Percentiles rank a stretch among this genome's conserved stretches.
These are phyloP conservation scores for Orbilia brochopaga DNA, from an alignment of 2,329 filamentous ascomycete genomes.

Conservation along the genomic window DNA sequence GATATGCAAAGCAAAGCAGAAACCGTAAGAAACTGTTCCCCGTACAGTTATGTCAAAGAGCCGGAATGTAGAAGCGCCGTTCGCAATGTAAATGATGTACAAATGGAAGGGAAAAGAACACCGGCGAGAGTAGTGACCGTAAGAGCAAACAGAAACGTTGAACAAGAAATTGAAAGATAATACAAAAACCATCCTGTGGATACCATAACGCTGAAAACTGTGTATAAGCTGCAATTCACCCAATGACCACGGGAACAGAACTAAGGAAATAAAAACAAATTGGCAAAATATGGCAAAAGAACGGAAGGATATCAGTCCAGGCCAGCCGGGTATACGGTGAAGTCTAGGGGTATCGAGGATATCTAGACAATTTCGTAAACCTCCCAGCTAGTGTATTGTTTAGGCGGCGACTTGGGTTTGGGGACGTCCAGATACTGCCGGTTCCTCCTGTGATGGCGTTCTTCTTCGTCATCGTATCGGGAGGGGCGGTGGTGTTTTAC, in stretches of 20 bases:
- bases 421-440: conserved; percentile 40
- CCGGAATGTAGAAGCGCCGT: conserved; percentile 24
- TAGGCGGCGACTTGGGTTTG: conserved; percentile 25
- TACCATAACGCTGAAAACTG: conserved; percentile 15
- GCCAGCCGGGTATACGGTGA: conserved; percentile 21
- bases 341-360: conserved; percentile 3
- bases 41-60: neutral
- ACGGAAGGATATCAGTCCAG: conserved; percentile 17
- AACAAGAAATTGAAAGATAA: neutral
- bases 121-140: neutral
- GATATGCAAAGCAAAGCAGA: neutral
- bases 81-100: conserved; percentile 43
- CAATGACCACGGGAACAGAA: neutral
- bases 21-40: conserved; percentile 10
- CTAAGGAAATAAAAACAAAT: neutral
- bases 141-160: conserved; percentile 4
- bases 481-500: conserved; percentile 28
- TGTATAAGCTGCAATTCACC: conserved; percentile 10
- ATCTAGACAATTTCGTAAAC: conserved; percentile 48
- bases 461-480: conserved; percentile 36
- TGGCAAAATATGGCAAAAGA: conserved; percentile 10
- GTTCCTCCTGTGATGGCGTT: conserved; percentile 29
- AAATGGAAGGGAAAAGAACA: conserved; percentile 5
- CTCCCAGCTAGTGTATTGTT: conserved; percentile 49
- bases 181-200: conserved; percentile 9